Evolutionary conservation across 495 filamentous ascomycete species (phyloP).

Genomic region (Daldinia concentrica): DNA sequence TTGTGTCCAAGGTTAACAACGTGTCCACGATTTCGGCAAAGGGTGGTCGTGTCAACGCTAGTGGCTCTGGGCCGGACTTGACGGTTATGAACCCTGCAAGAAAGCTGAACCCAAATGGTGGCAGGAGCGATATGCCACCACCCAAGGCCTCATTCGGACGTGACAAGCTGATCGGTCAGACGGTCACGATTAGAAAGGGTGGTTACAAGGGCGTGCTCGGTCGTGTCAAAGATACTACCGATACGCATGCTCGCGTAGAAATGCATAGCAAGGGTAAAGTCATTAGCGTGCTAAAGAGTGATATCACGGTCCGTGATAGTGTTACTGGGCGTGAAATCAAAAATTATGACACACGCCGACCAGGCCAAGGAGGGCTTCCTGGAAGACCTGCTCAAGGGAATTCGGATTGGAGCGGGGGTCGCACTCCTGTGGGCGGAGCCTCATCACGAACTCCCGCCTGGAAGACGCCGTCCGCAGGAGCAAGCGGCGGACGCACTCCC

Average conservation of each 20-base stretch:
- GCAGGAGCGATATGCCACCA: conserved; percentile 72
- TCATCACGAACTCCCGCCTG: conserved; percentile 76
- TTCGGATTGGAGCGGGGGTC: conserved; percentile 65
- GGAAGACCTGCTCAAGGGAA: conserved; percentile 50
- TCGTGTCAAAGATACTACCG: conserved; percentile 92
- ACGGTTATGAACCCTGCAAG: conserved; percentile 92
- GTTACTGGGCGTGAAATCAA: conserved; percentile 79
- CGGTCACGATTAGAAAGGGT: conserved; percentile 83
- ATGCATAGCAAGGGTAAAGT: conserved; percentile 91
- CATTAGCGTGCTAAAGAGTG: conserved; percentile 79
- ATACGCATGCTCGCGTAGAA: conserved; percentile 85
- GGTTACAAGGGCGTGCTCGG: conserved; percentile 92
- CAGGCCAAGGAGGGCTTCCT: conserved; percentile 60
- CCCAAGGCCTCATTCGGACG: conserved; percentile 74
- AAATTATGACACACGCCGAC: conserved; percentile 66
- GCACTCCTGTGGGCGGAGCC: conserved; percentile 71
- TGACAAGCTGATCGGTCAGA: conserved; percentile 90
- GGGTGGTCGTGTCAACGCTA: conserved; percentile 71
- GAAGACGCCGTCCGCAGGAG: conserved; percentile 50
- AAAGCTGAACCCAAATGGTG: conserved; percentile 64
- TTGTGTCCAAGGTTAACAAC: conserved; percentile 84
- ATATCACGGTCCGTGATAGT: conserved; percentile 82
- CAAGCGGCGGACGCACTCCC: conserved; percentile 70
- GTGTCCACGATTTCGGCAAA: conserved; percentile 91
- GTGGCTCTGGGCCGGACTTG: conserved; percentile 74